These are phyloP conservation scores for Knoxdaviesia capensis DNA, from an alignment of 2,329 filamentous ascomycete species.

Conservation along the genomic window DNA sequence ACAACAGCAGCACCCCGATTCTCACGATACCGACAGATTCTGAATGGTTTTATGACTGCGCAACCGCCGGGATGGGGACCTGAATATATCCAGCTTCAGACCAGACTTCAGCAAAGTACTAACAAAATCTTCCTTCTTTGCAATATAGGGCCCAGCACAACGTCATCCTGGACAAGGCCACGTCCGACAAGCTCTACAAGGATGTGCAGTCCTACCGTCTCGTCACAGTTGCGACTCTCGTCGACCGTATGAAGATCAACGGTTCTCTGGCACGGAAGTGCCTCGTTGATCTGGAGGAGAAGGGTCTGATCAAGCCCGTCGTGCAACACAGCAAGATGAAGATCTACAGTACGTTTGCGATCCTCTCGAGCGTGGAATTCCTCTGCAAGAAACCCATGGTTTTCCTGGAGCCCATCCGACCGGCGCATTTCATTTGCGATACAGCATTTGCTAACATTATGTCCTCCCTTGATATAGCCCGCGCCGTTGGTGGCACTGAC, in stretches of 20 bases:
- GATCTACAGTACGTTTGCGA: constrained; percentile 63
- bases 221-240: constrained; percentile 93
- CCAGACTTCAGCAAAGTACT: too few species aligned
- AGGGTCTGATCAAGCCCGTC: constrained; percentile 95
- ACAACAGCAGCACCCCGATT: too few species aligned
- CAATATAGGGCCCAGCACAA: constrained; percentile 67
- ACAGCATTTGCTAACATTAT: constrained; percentile 10
- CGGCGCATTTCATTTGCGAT: background rate
- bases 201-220: constrained; percentile 99
- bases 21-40: too few species aligned
- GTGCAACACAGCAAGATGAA: constrained; percentile 92
- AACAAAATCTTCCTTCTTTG: too few species aligned
- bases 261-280: constrained; percentile 84
- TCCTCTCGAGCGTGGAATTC: background rate
- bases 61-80: too few species aligned
- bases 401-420: too few species aligned
- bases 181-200: constrained; percentile 97
- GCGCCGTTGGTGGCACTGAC: constrained; percentile 34
- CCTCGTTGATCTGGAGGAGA: constrained; percentile 86
- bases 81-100: too few species aligned
- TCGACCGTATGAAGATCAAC: constrained; percentile 99
- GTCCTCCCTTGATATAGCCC: constrained; percentile 20
- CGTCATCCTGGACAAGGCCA: constrained; percentile 96
- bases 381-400: background rate
- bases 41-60: too few species aligned